Evolutionary conservation across 2,329 filamentous ascomycete genomes (phyloP), one percentile per base, ranked within the genome.

Genomic region (Periglandula ipomoeae): DNA sequence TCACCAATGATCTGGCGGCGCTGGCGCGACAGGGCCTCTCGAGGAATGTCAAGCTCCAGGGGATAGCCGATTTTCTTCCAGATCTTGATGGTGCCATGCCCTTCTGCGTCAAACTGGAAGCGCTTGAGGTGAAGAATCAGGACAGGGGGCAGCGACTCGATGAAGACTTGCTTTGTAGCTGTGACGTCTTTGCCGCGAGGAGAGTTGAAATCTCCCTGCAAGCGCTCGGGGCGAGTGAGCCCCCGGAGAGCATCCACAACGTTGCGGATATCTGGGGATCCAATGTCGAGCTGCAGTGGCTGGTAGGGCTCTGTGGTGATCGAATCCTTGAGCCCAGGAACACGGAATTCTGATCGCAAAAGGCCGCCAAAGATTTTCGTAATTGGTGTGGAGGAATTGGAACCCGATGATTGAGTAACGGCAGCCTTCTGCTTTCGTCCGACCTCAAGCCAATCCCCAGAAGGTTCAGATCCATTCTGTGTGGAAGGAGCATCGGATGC

Each of bases 11-110:
- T 72, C 54, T 87, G 72, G 40, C 76, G 75, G 63, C 83, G 85
- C 59, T 85, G 79, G 26, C 84, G 81, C 10, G 89, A 85, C 60
- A 98, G 85, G 9, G 89, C 85, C 62, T 97, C 91, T 50, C 84
- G 85, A 0, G 93, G 93, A 53, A 98, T 89, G 63, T 97, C 91
- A 45, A 98, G 75, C 60, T 97, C 90, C 24, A 98, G 73, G 0
- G 93, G 93, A 61, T 98, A 98, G 19, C 89, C 91, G 50, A 98
- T 77, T 71, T 91, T 95, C 73, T 97, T 98, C 88, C 91, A 96
- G 55, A 97, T 95, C 74, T 98, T 98, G 60, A 95, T 85, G 0
- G 89, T 95, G 22, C 89, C 89, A 40, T 62, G 59, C 40, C 84
- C 87, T 50, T 84, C 80, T 52, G 83, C 87, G 59, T 97, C 89